Conservation (phyloP, 805 yeast species). For the Candida ulmi region DNA sequence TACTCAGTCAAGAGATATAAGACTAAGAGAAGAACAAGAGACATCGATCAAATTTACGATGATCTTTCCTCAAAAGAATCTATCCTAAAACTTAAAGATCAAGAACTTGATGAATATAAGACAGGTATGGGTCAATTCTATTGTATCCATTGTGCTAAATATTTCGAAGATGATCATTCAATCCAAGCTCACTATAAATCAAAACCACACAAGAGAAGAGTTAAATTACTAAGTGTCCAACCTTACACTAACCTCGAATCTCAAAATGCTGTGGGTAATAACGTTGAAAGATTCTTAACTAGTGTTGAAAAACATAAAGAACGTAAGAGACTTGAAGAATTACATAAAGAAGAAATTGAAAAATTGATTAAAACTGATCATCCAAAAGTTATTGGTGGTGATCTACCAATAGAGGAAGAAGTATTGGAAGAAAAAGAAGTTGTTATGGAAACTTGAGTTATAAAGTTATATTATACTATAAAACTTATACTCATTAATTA, state of each 20-base stretch:
- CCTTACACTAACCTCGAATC: conserved; percentile 89
- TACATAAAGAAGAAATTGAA: conserved; percentile 35
- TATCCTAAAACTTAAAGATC: conserved; percentile 66
- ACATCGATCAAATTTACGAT: conserved; percentile 72
- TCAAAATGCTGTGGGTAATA: conserved; percentile 84
- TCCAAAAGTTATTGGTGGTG: conserved; percentile 24
- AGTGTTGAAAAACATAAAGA: conserved; percentile 57
- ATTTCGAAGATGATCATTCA: conserved; percentile 74
- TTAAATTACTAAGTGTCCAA: conserved; percentile 63
- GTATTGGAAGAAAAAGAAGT: conserved; percentile 18
- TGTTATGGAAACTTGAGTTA: conserved; percentile 12
- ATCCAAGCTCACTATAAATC: conserved; percentile 66
- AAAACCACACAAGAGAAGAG: conserved; percentile 83
- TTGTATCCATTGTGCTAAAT: conserved; percentile 91
- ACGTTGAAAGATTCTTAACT: conserved; percentile 59
- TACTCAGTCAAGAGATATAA: conserved; percentile 82
- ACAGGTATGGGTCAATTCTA: conserved; percentile 95
- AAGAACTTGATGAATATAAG: conserved; percentile 80
- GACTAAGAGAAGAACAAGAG: conserved; percentile 83
- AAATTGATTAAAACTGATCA: conserved; percentile 20
- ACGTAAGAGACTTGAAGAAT: conserved; percentile 42
- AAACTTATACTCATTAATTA: conserved; percentile 6
- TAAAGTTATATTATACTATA: too few relatives aligned
- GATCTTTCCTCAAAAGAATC: conserved; percentile 65
- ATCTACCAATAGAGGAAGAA: conserved; percentile 7